phyloP scores from a whole-genome alignment of 345 rosid species.

The Linum usitatissimum region DNA sequence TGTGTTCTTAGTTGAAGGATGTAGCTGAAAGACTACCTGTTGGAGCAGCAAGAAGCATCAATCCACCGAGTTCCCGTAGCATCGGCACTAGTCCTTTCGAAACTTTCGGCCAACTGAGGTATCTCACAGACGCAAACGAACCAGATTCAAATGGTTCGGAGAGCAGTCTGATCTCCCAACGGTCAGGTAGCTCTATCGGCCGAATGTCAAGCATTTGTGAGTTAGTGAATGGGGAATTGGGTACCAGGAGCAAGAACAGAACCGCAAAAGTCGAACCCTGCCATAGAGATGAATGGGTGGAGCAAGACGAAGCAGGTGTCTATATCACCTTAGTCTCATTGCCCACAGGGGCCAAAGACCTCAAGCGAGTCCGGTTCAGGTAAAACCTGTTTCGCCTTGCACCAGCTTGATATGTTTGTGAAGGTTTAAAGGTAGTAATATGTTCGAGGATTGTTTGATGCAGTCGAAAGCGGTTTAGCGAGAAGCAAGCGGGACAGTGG shows the following conservation, averaged over 20 bases:
- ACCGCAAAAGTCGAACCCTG: conserved; percentile 12
- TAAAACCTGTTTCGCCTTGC: not conserved
- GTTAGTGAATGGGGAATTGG: conserved; percentile 2
- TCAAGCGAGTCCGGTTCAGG: conserved; percentile 26
- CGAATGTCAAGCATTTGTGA: conserved; percentile 7
- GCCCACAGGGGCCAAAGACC: conserved; percentile 21
- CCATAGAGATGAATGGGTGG: conserved; percentile 23
- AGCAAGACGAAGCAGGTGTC: conserved; percentile 19
- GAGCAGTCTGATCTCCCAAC: conserved; percentile 3
- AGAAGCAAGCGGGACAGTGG: conserved; percentile 27
- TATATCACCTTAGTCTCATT: conserved; percentile 18
- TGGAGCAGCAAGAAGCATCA: conserved; percentile 16
- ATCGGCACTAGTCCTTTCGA: conserved; percentile 8
- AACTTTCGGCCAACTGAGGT: conserved; percentile 5
- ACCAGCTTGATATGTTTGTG: too few relatives aligned
- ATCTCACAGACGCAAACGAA: conserved; percentile 7
- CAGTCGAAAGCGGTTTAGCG: conserved; percentile 22
- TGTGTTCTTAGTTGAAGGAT: conserved; percentile 25
- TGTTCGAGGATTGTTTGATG: not conserved
- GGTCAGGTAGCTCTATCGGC: conserved; percentile 1
- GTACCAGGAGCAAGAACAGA: conserved; percentile 12
- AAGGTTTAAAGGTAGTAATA: too few relatives aligned
- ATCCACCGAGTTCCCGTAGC: conserved; percentile 8
- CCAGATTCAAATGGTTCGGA: conserved; percentile 15
- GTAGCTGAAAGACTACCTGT: conserved; percentile 23